These are phyloP conservation scores for Kwoniella sp. DNA, from an alignment of 768 basidiomycete species.

Conservation along the genomic window DNA sequence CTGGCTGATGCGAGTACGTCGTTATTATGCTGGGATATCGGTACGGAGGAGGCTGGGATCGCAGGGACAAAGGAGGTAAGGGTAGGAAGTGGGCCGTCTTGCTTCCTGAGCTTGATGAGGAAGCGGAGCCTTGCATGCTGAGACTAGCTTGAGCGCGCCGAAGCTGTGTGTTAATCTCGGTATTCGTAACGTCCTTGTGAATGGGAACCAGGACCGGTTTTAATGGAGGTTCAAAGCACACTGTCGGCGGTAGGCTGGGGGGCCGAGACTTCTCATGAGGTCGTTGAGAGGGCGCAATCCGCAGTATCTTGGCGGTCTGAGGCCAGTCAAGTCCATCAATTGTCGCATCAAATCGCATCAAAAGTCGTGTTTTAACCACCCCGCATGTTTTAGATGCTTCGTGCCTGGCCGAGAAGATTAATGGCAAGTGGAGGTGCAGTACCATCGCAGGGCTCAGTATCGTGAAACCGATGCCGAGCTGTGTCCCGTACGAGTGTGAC, in stretches of 20 bases:
- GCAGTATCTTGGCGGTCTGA: too few species aligned
- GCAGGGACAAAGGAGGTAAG: slow-evolving; percentile 36
- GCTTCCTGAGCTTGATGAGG: not conserved
- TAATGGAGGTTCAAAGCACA: not conserved
- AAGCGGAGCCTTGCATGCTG: not conserved
- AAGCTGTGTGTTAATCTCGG: too few species aligned
- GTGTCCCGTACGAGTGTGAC: too few species aligned
- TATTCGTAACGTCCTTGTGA: too few species aligned
- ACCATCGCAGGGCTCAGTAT: not conserved
- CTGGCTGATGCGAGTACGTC: slow-evolving; percentile 53
- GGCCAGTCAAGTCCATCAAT: too few species aligned
- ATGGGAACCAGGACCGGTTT: too few species aligned
- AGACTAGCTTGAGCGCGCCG: too few species aligned
- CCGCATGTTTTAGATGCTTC: too few species aligned
- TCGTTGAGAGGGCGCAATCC: too few species aligned
- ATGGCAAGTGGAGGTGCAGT: not conserved
- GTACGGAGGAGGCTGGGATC: slow-evolving; percentile 35
- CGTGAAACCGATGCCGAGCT: not conserved
- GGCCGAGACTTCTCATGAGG: too few species aligned
- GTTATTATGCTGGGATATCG: slow-evolving; percentile 45
- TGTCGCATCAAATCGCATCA: too few species aligned
- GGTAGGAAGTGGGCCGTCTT: slow-evolving; percentile 33
- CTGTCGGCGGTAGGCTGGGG: not conserved
- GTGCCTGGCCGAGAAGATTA: not conserved
- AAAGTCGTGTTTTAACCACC: too few species aligned